Evolutionary conservation across 1,284 basidiomycete species (phyloP).

Genomic region (Pyrrhoderma noxium): DNA sequence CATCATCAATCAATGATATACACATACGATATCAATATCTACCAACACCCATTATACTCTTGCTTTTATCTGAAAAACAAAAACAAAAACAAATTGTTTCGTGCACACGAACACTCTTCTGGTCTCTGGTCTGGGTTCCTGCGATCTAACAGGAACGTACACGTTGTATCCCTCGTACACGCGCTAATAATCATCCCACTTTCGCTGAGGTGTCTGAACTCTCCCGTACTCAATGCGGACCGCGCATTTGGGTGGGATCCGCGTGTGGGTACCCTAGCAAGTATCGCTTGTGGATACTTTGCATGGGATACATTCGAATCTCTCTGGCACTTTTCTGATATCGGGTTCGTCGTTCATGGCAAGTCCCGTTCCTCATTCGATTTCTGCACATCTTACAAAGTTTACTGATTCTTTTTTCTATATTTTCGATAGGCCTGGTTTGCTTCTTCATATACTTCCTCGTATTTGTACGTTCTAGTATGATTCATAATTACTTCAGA

Average conservation of each 20-base stretch:
- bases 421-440: constrained; percentile 35
- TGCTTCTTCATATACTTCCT: constrained; percentile 54
- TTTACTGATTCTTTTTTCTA: not conserved
- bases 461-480: constrained; percentile 46
- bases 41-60: too few relatives aligned
- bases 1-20: too few relatives aligned
- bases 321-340: constrained; percentile 44
- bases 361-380: constrained; percentile 14
- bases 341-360: constrained; percentile 66
- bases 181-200: constrained; percentile 45
- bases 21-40: too few relatives aligned
- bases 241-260: constrained; percentile 53
- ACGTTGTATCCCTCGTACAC: constrained; percentile 50
- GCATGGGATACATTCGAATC: constrained; percentile 58
- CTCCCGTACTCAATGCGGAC: constrained; percentile 37
- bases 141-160: constrained; percentile 39
- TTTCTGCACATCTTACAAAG: not conserved
- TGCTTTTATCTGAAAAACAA: too few relatives aligned
- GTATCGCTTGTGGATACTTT: constrained; percentile 55
- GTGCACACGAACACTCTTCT: too few relatives aligned
- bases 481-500: not conserved
- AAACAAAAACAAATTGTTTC: too few relatives aligned
- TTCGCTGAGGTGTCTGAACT: constrained; percentile 34
- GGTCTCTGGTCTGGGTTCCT: too few relatives aligned
- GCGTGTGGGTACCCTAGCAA: constrained; percentile 38